These are phyloP conservation scores for Vigna trinervia DNA, from an alignment of 306 rosid species.

Conservation along the genomic window DNA sequence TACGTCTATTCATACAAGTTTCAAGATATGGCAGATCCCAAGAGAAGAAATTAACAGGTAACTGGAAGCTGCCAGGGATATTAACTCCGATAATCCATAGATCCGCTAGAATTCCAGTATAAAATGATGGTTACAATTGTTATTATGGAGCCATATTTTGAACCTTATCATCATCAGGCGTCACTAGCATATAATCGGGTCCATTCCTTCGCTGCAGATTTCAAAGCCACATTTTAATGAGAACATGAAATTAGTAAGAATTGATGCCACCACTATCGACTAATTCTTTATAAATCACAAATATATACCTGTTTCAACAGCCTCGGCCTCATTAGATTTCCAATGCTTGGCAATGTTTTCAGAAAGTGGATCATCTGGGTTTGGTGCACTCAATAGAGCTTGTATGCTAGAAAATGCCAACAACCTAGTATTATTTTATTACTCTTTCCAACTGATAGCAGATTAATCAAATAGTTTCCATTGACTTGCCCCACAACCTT, in stretches of 20 bases:
- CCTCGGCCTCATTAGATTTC: slow-evolving; percentile 91
- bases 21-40: slow-evolving; percentile 46
- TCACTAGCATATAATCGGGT: slow-evolving; percentile 86
- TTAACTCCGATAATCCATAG: slow-evolving; percentile 49
- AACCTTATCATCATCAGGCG: slow-evolving; percentile 56
- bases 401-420: slow-evolving; percentile 63
- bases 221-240: slow-evolving; percentile 27
- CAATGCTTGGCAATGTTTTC: slow-evolving; percentile 97
- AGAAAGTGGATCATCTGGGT: slow-evolving; percentile 95
- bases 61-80: slow-evolving; percentile 49
- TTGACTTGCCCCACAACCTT: slow-evolving; percentile 8
- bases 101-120: slow-evolving; percentile 52
- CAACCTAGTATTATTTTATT: background rate
- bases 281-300: background rate
- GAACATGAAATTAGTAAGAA: slow-evolving; percentile 11
- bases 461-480: background rate
- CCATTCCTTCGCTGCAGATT: slow-evolving; percentile 85
- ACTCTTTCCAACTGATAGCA: background rate
- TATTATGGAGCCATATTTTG: slow-evolving; percentile 49
- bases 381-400: slow-evolving; percentile 97
- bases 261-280: slow-evolving; percentile 20
- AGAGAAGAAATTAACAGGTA: slow-evolving; percentile 45
- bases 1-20: slow-evolving; percentile 46
- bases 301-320: slow-evolving; percentile 87
- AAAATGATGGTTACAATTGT: slow-evolving; percentile 53